Percentiles rank a stretch among this genome's conserved stretches.
phyloP scores from a whole-genome alignment of 1,284 basidiomycete genomes.

The Pyrrhoderma noxium region DNA sequence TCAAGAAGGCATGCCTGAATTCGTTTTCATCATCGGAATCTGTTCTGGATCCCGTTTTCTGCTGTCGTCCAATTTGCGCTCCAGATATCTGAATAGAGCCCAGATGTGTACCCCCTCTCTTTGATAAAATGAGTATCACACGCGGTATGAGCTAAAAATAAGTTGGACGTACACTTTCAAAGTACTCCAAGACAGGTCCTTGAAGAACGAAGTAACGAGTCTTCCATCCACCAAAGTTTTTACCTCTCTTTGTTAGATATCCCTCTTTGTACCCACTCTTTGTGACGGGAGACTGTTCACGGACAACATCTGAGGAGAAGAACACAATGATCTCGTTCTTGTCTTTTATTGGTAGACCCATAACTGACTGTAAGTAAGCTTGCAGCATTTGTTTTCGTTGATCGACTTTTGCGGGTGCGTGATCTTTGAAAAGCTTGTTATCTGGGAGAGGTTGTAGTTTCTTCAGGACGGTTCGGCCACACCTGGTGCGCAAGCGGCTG shows the following conservation, averaged over 20 bases:
- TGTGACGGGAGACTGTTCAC: slow-evolving; percentile 65
- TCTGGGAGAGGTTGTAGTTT: slow-evolving; percentile 82
- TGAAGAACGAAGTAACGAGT: slow-evolving; percentile 90
- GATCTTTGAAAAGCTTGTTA: slow-evolving; percentile 91
- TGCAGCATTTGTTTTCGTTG: slow-evolving; percentile 88
- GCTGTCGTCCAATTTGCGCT: slow-evolving; percentile 79
- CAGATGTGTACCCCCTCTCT: slow-evolving; percentile 86
- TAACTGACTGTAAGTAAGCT: slow-evolving; percentile 80
- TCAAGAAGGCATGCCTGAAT: slow-evolving; percentile 94
- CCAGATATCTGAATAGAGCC: slow-evolving; percentile 83
- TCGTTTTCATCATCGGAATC: slow-evolving; percentile 80
- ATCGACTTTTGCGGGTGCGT: slow-evolving; percentile 94
- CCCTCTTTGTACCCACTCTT: slow-evolving; percentile 89
- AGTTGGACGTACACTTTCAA: slow-evolving; percentile 73
- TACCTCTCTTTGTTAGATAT: slow-evolving; percentile 93
- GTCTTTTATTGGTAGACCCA: slow-evolving; percentile 78
- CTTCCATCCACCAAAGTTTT: slow-evolving; percentile 96
- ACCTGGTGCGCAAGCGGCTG: slow-evolving; percentile 45
- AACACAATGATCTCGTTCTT: slow-evolving; percentile 90
- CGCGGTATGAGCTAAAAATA: slow-evolving; percentile 13
- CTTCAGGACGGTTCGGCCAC: slow-evolving; percentile 62
- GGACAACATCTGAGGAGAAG: slow-evolving; percentile 83
- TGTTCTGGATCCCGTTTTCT: slow-evolving; percentile 39
- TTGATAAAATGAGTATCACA: slow-evolving; percentile 16
- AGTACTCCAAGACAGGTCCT: slow-evolving; percentile 86